Conservation (phyloP, 352 stramenopile species). For the Pythium myriotylum region DNA sequence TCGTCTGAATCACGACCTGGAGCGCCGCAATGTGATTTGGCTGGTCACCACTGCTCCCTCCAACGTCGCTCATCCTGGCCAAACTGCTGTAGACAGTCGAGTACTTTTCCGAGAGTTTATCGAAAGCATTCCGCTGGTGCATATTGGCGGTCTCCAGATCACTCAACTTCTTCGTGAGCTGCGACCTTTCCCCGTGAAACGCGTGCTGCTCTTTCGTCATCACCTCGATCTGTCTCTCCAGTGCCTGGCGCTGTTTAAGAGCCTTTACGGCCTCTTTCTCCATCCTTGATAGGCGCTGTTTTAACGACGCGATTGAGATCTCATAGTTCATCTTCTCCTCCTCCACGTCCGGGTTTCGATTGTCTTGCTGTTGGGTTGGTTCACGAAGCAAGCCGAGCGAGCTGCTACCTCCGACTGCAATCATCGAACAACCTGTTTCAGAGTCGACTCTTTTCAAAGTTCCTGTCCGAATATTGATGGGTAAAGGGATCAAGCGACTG, state of each 20-base stretch:
- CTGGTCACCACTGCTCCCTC: conserved; percentile 15
- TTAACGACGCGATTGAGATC: conserved; percentile 46
- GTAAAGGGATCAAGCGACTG: conserved; percentile 61
- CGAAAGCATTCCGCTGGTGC: conserved; percentile 61
- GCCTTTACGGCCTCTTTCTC: conserved; percentile 42
- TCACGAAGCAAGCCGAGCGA: conserved; percentile 17
- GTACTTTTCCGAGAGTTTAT: conserved; percentile 69
- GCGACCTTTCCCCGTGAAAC: conserved; percentile 37
- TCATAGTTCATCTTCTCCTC: conserved; percentile 39
- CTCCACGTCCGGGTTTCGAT: conserved; percentile 3
- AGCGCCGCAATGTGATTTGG: conserved; percentile 19
- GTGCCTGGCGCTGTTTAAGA: conserved; percentile 30
- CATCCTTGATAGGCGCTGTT: conserved; percentile 43
- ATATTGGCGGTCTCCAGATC: conserved; percentile 49
- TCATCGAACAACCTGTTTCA: neutral
- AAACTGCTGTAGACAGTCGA: conserved; percentile 54
- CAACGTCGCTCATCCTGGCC: conserved; percentile 49
- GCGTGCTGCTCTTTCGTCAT: conserved; percentile 44
- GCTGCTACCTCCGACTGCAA: neutral
- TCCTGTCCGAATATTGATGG: conserved; percentile 46
- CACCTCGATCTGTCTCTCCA: conserved; percentile 44
- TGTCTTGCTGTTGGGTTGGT: neutral
- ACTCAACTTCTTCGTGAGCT: conserved; percentile 41
- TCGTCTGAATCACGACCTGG: conserved; percentile 54
- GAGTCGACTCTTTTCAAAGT: conserved; percentile 28